Evolutionary conservation across 2,329 filamentous ascomycete genomes (phyloP).

Genomic region (Ceratocystis lukuohia): DNA sequence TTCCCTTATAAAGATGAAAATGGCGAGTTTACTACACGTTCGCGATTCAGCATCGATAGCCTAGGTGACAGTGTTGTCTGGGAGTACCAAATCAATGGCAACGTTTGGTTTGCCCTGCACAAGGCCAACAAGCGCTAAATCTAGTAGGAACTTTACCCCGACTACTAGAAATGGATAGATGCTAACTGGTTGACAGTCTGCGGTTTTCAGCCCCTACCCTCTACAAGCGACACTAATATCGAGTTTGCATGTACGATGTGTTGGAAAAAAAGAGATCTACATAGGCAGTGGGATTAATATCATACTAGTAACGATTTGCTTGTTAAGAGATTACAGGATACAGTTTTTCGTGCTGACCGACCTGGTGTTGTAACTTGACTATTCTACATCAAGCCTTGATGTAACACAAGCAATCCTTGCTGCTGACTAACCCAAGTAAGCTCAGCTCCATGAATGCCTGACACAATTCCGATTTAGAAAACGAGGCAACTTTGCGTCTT

Average conservation of each 20-base stretch:
- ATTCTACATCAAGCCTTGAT: not conserved
- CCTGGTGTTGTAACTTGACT: not conserved
- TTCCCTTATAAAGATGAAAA: slow-evolving; percentile 50
- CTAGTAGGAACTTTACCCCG: not conserved
- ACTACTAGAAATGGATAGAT: not conserved
- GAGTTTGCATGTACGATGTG: not conserved
- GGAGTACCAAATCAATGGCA: not conserved
- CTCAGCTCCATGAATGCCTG: no score
- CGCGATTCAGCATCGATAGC: slow-evolving; percentile 46
- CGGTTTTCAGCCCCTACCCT: no score
- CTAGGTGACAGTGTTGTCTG: slow-evolving; percentile 32
- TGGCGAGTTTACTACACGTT: slow-evolving; percentile 45
- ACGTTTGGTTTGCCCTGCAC: not conserved
- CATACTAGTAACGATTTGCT: not conserved
- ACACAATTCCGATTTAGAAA: no score
- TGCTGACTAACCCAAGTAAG: not conserved
- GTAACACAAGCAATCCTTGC: not conserved
- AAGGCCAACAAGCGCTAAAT: not conserved
- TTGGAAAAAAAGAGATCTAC: not conserved
- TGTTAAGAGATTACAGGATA: not conserved
- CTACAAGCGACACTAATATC: no score
- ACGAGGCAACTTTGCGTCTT: no score
- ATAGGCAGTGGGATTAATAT: not conserved
- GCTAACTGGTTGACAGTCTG: no score
- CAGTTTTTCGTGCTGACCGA: not conserved